These are phyloP conservation scores for Colletotrichum nymphaeae DNA, from an alignment of 2,329 filamentous ascomycete genomes.

Conservation along the genomic window DNA sequence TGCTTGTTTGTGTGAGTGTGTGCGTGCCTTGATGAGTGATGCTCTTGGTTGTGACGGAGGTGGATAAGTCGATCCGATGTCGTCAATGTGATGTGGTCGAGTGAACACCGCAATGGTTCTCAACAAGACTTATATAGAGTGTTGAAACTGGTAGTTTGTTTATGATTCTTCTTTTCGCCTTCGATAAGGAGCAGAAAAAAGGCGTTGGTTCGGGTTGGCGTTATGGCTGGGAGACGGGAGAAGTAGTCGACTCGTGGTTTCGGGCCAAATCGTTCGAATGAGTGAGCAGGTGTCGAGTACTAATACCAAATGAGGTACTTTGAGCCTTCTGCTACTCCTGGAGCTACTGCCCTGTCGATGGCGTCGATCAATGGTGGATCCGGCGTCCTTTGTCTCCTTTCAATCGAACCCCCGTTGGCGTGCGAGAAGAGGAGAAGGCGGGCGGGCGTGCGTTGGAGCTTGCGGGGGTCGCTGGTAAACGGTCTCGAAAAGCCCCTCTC, in stretches of 20 bases:
- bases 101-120: not conserved
- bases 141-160: not conserved
- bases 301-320: slow-evolving; percentile 28
- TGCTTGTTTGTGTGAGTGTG: not conserved
- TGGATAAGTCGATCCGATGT: slow-evolving; percentile 14
- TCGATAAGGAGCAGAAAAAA: not conserved
- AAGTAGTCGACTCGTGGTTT: slow-evolving; percentile 27
- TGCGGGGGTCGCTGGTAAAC: slow-evolving; percentile 24
- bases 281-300: slow-evolving; percentile 25
- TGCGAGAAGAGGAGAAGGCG: slow-evolving; percentile 19
- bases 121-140: not conserved
- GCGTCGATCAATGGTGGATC: slow-evolving; percentile 33
- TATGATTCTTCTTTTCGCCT: not conserved
- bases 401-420: slow-evolving; percentile 32
- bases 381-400: slow-evolving; percentile 34
- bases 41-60: slow-evolving; percentile 6
- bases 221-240: slow-evolving; percentile 14
- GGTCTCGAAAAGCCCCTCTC: slow-evolving; percentile 7
- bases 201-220: not conserved
- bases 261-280: slow-evolving; percentile 18
- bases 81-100: slow-evolving; percentile 18
- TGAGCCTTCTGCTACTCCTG: not conserved
- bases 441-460: slow-evolving; percentile 14
- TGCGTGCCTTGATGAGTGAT: not conserved
- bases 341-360: slow-evolving; percentile 28